A percentile compares a stretch with the other conserved stretches of the same genome.
These are phyloP conservation scores for Neurospora sp. DNA, from an alignment of 495 filamentous ascomycete species.

Conservation along the genomic window DNA sequence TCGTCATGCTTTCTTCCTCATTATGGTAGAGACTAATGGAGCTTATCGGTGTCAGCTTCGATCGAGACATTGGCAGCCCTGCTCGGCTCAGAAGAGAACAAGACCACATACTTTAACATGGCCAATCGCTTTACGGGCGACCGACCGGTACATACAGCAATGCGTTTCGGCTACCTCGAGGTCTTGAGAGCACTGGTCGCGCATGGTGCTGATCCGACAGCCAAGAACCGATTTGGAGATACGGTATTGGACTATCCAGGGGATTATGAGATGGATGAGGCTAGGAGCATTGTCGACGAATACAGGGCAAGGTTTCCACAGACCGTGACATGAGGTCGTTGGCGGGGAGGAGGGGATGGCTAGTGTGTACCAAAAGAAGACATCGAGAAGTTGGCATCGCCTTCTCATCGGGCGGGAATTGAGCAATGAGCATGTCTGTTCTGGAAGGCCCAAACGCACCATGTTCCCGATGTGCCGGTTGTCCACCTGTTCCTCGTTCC, in stretches of 20 bases:
- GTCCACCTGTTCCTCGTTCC: background rate
- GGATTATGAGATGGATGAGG: slow-evolving; percentile 18
- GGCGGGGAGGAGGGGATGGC: background rate
- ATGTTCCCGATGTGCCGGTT: background rate
- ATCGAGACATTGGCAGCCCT: slow-evolving; percentile 17
- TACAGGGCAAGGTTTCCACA: background rate
- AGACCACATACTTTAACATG: slow-evolving; percentile 18
- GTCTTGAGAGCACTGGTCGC: slow-evolving; percentile 13
- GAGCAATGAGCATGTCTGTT: background rate
- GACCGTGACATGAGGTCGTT: background rate
- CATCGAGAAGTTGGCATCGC: background rate
- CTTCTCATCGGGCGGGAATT: background rate
- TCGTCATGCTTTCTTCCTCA: background rate
- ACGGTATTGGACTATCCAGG: slow-evolving; percentile 16
- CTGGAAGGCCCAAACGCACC: background rate
- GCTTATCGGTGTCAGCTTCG: slow-evolving; percentile 3
- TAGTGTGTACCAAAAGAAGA: background rate
- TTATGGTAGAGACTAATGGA: background rate
- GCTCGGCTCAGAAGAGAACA: slow-evolving; percentile 9
- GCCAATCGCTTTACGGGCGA: slow-evolving; percentile 22
- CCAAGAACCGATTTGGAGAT: slow-evolving; percentile 23
- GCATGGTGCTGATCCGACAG: slow-evolving; percentile 20
- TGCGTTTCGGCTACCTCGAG: slow-evolving; percentile 18
- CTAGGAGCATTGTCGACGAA: slow-evolving; percentile 12
- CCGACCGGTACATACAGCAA: slow-evolving; percentile 20